A percentile compares a stretch with the other conserved stretches of the same genome.
Evolutionary conservation across 495 filamentous ascomycete species (phyloP).

Genomic region (Extremus antarcticus): DNA sequence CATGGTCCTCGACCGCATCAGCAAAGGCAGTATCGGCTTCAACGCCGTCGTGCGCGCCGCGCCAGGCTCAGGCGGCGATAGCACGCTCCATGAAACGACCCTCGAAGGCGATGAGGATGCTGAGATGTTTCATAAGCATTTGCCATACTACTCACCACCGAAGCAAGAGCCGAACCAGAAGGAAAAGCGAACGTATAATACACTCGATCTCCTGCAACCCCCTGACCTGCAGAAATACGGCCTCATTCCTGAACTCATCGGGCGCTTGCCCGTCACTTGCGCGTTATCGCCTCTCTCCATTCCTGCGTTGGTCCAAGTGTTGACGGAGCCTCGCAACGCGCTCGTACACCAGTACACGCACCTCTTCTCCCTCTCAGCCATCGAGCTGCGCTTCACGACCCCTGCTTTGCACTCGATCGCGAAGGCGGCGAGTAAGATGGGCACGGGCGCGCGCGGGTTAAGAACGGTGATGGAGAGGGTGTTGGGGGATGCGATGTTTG

Average conservation of each 20-base stretch:
- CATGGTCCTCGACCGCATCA: constrained; percentile 70
- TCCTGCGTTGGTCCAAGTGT: constrained; percentile 67
- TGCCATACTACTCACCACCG: constrained; percentile 51
- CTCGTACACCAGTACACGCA: constrained; percentile 76
- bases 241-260: constrained; percentile 89
- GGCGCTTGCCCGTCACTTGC: constrained; percentile 77
- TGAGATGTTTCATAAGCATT: constrained; percentile 52
- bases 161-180: constrained; percentile 10
- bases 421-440: constrained; percentile 57
- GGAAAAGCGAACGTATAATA: constrained; percentile 52
- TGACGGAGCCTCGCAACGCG: constrained; percentile 84
- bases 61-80: background rate
- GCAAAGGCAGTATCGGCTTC: constrained; percentile 84
- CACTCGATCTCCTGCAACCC: constrained; percentile 69
- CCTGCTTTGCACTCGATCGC: constrained; percentile 70
- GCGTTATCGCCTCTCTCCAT: constrained; percentile 73
- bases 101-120: constrained; percentile 45
- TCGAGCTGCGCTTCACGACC: constrained; percentile 74
- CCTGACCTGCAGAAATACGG: constrained; percentile 82
- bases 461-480: constrained; percentile 84
- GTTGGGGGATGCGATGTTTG: constrained; percentile 82
- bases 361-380: constrained; percentile 71
- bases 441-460: constrained; percentile 77
- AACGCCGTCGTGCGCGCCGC: constrained; percentile 50
- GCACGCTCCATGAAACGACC: constrained; percentile 34